Evolutionary conservation across 768 basidiomycete genomes (phyloP), one percentile per base, ranked within the genome.

Genomic region (Agaricus sinodeliciosus): DNA sequence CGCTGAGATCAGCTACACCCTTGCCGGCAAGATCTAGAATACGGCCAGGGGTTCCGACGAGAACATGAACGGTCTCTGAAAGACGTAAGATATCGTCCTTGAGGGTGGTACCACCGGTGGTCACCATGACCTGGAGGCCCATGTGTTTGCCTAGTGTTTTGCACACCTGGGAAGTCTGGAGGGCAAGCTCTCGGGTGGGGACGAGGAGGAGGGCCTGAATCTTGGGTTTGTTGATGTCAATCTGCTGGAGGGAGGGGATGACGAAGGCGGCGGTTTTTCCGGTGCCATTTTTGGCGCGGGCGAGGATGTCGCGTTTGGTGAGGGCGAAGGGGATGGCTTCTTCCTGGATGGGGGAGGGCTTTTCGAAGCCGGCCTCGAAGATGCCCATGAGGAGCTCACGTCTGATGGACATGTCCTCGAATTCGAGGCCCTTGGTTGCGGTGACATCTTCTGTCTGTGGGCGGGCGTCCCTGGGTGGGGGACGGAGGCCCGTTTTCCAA

Each of bases 251-350:
- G 43, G 94, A 82, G 36, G 96, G 95, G 67, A 99, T 98, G 72
- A 95, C 91, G 78, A 98, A 99, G 19, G 95, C 96, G 36, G 94
- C 95, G 19, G 95, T 99, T 78, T 99, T 93, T 59, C 95, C 95
- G 3, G 95, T 99, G 58, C 95, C 90, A 63, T 94, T 92, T 80
- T 95, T 94, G 51, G 94, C 93, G 59, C 93, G 90, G 39, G 93
- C 93, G 59, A 95, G 88, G 66, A 98, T 71, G 73, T 99, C 95
- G 65, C 95, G 86, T 62, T 87, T 89, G 51, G 89, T 84, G 63
- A 98, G 84, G 36, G 94, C 94, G 61, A 92, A 83, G 51, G 95
- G 95, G 62, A 97, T 97, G 49, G 95, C 90, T 75, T 96, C 91
- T 81, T 99, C 95, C 77, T 99, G 95, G 70, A 99, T 97, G 57